phyloP scores from a whole-genome alignment of 2,329 filamentous ascomycete species.

The Talaromyces piceae region DNA sequence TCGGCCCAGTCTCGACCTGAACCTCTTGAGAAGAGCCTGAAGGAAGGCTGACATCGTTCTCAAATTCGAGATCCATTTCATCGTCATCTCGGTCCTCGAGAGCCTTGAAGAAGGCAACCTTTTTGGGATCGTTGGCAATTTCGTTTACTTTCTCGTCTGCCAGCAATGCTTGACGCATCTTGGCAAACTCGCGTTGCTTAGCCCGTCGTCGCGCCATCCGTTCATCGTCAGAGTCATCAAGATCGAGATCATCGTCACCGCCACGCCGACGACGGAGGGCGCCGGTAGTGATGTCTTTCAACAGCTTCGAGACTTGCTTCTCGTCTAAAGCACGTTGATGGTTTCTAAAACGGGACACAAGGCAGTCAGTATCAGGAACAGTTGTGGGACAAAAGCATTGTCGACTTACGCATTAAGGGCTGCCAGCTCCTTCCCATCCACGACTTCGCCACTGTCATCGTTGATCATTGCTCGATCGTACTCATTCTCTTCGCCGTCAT shows the following conservation, averaged over 20 bases:
- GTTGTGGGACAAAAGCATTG: background rate
- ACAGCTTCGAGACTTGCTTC: slow-evolving; percentile 80
- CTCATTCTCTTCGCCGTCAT: slow-evolving; percentile 66
- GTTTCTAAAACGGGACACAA: slow-evolving; percentile 58
- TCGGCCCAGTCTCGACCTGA: slow-evolving; percentile 14
- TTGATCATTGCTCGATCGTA: slow-evolving; percentile 84
- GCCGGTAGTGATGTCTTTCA: slow-evolving; percentile 87
- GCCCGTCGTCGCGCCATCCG: slow-evolving; percentile 63
- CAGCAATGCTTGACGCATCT: slow-evolving; percentile 83
- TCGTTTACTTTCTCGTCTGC: slow-evolving; percentile 85
- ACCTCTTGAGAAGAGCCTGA: slow-evolving; percentile 23
- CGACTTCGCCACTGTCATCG: slow-evolving; percentile 68
- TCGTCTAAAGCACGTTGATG: slow-evolving; percentile 74
- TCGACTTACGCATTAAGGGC: slow-evolving; percentile 76
- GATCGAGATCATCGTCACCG: slow-evolving; percentile 66
- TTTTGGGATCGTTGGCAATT: slow-evolving; percentile 81
- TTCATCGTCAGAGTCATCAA: slow-evolving; percentile 87
- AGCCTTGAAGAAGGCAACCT: slow-evolving; percentile 79
- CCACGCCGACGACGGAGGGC: slow-evolving; percentile 73
- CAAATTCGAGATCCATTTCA: slow-evolving; percentile 70
- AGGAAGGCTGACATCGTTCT: slow-evolving; percentile 46
- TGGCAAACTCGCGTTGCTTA: slow-evolving; percentile 81
- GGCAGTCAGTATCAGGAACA: slow-evolving; percentile 16
- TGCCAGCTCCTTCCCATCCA: slow-evolving; percentile 72
- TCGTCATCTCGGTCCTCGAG: slow-evolving; percentile 74